phyloP scores from a whole-genome alignment of 2,329 filamentous ascomycete genomes.

The Tricladium varicosporioides region DNA sequence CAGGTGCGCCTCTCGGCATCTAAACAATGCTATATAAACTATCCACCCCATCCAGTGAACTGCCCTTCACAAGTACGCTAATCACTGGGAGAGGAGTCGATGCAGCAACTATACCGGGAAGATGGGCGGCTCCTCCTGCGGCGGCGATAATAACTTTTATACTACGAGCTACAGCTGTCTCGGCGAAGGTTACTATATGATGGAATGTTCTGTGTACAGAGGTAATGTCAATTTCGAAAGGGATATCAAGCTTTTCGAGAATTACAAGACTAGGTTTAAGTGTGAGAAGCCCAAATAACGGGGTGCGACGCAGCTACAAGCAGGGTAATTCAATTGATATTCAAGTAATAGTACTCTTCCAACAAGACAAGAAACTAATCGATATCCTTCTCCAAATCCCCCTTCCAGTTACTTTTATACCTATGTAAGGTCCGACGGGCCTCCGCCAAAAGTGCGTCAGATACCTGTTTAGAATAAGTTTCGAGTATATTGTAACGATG shows the following conservation, averaged over 20 bases:
- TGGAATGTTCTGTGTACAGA: constrained; percentile 75
- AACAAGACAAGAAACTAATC: too few species aligned
- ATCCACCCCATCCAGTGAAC: constrained; percentile 69
- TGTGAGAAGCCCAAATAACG: too few species aligned
- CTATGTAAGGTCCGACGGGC: too few species aligned
- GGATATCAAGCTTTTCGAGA: constrained; percentile 60
- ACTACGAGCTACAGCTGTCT: constrained; percentile 24
- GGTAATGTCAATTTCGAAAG: constrained; percentile 71
- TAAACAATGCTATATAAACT: constrained; percentile 72
- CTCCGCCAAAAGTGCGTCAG: too few species aligned
- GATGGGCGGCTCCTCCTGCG: constrained; percentile 71
- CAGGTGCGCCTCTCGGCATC: constrained; percentile 72
- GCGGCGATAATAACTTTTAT: constrained; percentile 47
- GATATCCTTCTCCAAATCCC: too few species aligned
- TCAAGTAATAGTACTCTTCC: too few species aligned
- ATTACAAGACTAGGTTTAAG: constrained; percentile 62
- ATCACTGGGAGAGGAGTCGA: constrained; percentile 73
- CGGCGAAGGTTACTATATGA: constrained; percentile 66
- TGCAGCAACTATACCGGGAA: constrained; percentile 74
- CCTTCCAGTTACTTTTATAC: too few species aligned
- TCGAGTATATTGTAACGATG: too few species aligned
- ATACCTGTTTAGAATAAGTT: too few species aligned
- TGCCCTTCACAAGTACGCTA: constrained; percentile 74
- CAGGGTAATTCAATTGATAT: too few species aligned
- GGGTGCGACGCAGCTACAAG: too few species aligned